Conservation (phyloP, 306 rosid species). For the Acacia crassicarpa region DNA sequence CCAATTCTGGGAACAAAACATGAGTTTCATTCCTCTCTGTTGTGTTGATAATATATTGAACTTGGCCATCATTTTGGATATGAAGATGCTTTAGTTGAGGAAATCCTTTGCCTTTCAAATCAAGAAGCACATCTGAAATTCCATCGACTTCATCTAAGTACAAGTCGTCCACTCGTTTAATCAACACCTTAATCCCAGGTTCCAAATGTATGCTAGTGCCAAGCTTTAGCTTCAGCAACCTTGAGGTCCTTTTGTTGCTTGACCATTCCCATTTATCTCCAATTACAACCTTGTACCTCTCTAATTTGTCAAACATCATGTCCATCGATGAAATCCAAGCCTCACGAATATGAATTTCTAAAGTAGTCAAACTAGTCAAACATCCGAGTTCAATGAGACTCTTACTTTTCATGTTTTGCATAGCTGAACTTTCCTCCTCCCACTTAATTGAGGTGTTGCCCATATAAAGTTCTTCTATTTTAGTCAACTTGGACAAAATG, state of each 20-base stretch:
- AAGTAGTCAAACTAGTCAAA: neutral
- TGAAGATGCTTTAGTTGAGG: neutral
- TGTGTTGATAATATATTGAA: neutral
- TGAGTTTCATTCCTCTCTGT: neutral
- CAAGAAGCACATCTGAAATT: neutral
- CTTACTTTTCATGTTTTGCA: neutral
- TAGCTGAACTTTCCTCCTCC: neutral
- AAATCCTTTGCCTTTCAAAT: neutral
- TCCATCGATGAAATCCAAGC: neutral
- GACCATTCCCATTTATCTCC: no score
- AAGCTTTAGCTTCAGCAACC: no score
- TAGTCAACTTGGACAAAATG: neutral
- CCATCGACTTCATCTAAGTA: no score
- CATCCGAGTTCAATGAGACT: neutral
- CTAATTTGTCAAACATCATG: no score
- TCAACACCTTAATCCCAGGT: no score
- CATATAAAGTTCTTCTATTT: conserved; percentile 10
- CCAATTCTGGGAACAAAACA: neutral
- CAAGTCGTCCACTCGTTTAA: neutral
- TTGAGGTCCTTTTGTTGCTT: no score
- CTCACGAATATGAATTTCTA: neutral
- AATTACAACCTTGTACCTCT: neutral
- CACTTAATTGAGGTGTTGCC: neutral
- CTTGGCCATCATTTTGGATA: no score
- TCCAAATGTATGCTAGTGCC: no score